Percentiles rank a stretch among this genome's conserved stretches.
Conservation (phyloP, 306 rosid genomes). For the Datisca glomerata region DNA sequence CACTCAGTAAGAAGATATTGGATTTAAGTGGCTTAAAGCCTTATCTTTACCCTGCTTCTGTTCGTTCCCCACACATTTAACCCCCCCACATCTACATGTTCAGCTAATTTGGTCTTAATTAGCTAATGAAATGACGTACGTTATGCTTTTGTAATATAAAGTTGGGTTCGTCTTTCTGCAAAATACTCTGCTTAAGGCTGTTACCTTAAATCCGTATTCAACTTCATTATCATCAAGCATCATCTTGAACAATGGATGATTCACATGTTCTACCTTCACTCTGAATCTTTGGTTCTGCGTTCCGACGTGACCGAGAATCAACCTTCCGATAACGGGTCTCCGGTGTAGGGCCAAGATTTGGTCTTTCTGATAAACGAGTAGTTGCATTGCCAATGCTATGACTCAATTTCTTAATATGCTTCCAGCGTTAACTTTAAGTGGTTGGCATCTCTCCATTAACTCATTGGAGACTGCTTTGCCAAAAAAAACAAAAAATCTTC, state of each 20-base stretch:
- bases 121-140: not conserved
- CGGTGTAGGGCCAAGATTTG: conserved; percentile 3
- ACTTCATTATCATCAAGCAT: conserved; percentile 52
- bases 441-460: too few relatives aligned
- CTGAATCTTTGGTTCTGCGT: conserved; percentile 32
- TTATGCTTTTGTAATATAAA: not conserved
- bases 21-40: conserved; percentile 25
- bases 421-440: not conserved
- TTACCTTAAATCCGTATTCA: conserved; percentile 47
- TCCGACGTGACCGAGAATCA: conserved; percentile 54
- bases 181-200: conserved; percentile 33
- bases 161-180: not conserved
- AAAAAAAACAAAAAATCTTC: too few relatives aligned
- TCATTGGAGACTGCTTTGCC: too few relatives aligned
- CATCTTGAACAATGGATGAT: conserved; percentile 45
- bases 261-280: conserved; percentile 30
- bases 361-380: conserved; percentile 12
- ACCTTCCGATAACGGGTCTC: conserved; percentile 23
- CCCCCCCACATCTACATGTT: not conserved
- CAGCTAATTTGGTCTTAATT: not conserved
- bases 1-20: conserved; percentile 40
- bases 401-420: too few relatives aligned
- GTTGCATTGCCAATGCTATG: too few relatives aligned
- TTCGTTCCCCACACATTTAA: conserved; percentile 15
- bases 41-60: conserved; percentile 23